These are phyloP conservation scores for Phytophthora cryptogea DNA, from an alignment of 352 stramenopile species.

Conservation along the genomic window DNA sequence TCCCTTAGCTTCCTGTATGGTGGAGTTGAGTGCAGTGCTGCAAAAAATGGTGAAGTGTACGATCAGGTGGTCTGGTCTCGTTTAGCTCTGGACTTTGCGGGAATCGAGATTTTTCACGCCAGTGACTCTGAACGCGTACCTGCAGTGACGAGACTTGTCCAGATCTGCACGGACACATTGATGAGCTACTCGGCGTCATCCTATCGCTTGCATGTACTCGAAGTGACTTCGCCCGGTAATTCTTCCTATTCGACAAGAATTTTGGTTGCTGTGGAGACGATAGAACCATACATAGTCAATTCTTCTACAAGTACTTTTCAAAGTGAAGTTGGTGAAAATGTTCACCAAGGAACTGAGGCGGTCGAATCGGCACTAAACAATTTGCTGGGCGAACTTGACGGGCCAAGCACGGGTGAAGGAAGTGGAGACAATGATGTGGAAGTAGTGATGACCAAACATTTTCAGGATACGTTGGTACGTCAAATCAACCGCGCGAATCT, in stretches of 20 bases:
- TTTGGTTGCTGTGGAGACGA: slow-evolving; percentile 34
- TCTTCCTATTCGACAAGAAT: slow-evolving; percentile 12
- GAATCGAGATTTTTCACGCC: slow-evolving; percentile 16
- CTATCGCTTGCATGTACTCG: slow-evolving; percentile 31
- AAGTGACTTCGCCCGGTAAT: slow-evolving; percentile 10
- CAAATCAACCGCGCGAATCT: slow-evolving; percentile 22
- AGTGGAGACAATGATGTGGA: slow-evolving; percentile 7
- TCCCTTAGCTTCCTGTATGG: slow-evolving; percentile 44
- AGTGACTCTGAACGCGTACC: background rate
- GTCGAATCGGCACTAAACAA: slow-evolving; percentile 18
- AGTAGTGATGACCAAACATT: slow-evolving; percentile 13
- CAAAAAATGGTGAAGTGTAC: slow-evolving; percentile 46
- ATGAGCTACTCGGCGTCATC: slow-evolving; percentile 20
- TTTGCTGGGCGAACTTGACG: slow-evolving; percentile 21
- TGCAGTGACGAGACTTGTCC: slow-evolving; percentile 15
- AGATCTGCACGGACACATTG: slow-evolving; percentile 30
- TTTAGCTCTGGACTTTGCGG: slow-evolving; percentile 27
- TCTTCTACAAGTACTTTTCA: background rate
- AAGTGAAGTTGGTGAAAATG: slow-evolving; percentile 3
- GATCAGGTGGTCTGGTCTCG: slow-evolving; percentile 44
- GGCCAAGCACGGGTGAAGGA: slow-evolving; percentile 1
- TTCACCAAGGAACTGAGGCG: slow-evolving; percentile 19
- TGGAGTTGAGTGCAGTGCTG: slow-evolving; percentile 28
- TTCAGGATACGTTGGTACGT: slow-evolving; percentile 31
- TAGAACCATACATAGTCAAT: background rate